Evolutionary conservation across 179 eudicot species (phyloP).

Genomic region (Pouteria campechiana): DNA sequence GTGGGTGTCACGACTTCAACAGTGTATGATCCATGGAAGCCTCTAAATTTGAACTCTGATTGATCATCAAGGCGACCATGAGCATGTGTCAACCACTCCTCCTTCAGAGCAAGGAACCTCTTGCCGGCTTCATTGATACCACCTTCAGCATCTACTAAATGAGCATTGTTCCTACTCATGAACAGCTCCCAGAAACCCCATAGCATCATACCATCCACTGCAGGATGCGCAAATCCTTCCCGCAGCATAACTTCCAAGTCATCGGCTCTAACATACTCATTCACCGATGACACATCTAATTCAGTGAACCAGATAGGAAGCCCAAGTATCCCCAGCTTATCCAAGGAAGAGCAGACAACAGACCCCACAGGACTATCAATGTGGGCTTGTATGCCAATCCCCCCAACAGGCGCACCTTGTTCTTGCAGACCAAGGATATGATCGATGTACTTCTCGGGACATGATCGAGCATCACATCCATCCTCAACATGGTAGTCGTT

Average conservation of each 20-base stretch:
- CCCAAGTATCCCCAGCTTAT: constrained; percentile 63
- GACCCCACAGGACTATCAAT: constrained; percentile 76
- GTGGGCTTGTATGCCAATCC: constrained; percentile 81
- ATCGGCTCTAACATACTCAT: constrained; percentile 68
- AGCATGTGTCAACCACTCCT: constrained; percentile 56
- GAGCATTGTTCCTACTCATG: constrained; percentile 57
- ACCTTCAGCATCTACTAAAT: constrained; percentile 82
- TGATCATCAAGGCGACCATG: constrained; percentile 55
- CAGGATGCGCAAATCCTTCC: constrained; percentile 82
- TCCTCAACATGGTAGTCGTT: constrained; percentile 87
- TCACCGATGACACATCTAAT: constrained; percentile 68
- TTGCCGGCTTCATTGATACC: constrained; percentile 71
- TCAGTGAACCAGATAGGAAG: constrained; percentile 95
- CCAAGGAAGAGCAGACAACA: constrained; percentile 57
- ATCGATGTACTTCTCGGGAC: constrained; percentile 74
- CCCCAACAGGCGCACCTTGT: constrained; percentile 81
- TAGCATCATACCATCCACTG: constrained; percentile 70
- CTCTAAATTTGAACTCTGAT: constrained; percentile 58
- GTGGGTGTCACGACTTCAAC: constrained; percentile 27
- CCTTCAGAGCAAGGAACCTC: constrained; percentile 44
- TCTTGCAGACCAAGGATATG: constrained; percentile 54
- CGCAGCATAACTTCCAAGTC: constrained; percentile 92
- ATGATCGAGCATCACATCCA: constrained; percentile 51
- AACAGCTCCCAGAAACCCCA: constrained; percentile 97
- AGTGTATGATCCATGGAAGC: constrained; percentile 75